Evolutionary conservation across 257 asterid genomes (phyloP).

Genomic region (Plectranthus barbatus): DNA sequence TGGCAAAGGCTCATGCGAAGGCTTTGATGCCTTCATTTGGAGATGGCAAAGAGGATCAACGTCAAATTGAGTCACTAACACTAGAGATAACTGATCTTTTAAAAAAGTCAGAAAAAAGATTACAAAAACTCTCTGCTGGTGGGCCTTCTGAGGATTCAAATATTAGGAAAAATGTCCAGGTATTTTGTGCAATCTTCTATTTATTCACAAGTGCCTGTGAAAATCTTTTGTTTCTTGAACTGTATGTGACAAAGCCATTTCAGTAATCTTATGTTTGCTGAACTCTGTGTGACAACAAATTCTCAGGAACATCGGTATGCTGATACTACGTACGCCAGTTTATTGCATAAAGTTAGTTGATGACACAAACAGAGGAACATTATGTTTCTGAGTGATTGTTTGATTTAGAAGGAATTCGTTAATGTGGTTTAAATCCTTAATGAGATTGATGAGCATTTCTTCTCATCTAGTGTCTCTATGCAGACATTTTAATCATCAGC

Average conservation of each 20-base stretch:
- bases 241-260: neutral
- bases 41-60: conserved; percentile 98
- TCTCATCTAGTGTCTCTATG: neutral
- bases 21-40: conserved; percentile 99
- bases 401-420: neutral
- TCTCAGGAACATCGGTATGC: neutral
- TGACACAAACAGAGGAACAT: neutral
- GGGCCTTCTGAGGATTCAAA: conserved; percentile 95
- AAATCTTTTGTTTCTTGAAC: conserved; percentile 10
- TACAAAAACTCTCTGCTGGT: conserved; percentile 71
- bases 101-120: conserved; percentile 66
- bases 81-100: conserved; percentile 84
- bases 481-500: neutral
- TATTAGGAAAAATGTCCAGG: conserved; percentile 97
- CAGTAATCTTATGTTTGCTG: neutral
- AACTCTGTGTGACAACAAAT: neutral
- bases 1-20: conserved; percentile 95
- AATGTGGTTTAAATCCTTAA: neutral
- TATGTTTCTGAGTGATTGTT: neutral
- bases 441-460: no score
- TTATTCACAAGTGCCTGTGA: neutral
- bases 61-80: conserved; percentile 76
- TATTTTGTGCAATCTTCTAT: conserved; percentile 25
- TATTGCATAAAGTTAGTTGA: neutral
- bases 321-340: neutral